A percentile compares a stretch with the other conserved stretches of the same genome.
Conservation (phyloP, 306 rosid genomes). For the Begonia fuchsioides region DNA sequence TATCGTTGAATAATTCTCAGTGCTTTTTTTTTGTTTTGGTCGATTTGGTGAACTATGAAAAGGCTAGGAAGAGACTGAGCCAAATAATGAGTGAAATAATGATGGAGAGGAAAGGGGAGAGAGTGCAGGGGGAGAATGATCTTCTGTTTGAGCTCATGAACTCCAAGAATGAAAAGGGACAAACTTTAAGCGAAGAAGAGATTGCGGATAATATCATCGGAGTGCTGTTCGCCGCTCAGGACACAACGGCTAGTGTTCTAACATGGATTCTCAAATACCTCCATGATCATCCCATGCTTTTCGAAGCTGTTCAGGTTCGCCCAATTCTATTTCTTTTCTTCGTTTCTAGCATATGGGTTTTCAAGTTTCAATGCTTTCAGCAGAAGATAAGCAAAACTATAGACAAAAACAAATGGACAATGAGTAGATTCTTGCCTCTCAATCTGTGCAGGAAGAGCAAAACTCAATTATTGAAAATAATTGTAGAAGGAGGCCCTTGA, state of each 20-base stretch:
- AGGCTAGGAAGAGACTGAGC: slow-evolving; percentile 16
- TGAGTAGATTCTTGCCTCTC: not conserved
- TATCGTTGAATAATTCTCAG: not conserved
- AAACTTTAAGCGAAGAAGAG: slow-evolving; percentile 6
- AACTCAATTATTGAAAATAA: slow-evolving; percentile 6
- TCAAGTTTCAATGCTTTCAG: not conserved
- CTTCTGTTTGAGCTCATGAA: slow-evolving; percentile 7
- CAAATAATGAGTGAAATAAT: slow-evolving; percentile 4
- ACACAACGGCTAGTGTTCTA: slow-evolving; percentile 16
- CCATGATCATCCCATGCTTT: slow-evolving; percentile 7
- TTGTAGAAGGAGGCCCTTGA: slow-evolving; percentile 8
- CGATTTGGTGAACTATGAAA: not conserved
- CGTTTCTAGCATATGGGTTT: not conserved
- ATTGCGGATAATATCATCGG: slow-evolving; percentile 17
- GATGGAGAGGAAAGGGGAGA: slow-evolving; percentile 7
- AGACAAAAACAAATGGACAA: not conserved
- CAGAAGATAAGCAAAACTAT: not conserved
- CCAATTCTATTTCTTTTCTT: not conserved
- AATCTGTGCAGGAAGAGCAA: slow-evolving; percentile 7
- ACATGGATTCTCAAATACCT: slow-evolving; percentile 18
- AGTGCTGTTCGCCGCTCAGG: slow-evolving; percentile 17
- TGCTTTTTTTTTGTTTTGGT: not conserved
- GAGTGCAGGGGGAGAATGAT: slow-evolving; percentile 6
- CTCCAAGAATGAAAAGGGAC: slow-evolving; percentile 10
- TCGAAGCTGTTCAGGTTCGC: slow-evolving; percentile 8